phyloP scores from a whole-genome alignment of 164 flowering plant species.

The Chloranthus sessilifolius region DNA sequence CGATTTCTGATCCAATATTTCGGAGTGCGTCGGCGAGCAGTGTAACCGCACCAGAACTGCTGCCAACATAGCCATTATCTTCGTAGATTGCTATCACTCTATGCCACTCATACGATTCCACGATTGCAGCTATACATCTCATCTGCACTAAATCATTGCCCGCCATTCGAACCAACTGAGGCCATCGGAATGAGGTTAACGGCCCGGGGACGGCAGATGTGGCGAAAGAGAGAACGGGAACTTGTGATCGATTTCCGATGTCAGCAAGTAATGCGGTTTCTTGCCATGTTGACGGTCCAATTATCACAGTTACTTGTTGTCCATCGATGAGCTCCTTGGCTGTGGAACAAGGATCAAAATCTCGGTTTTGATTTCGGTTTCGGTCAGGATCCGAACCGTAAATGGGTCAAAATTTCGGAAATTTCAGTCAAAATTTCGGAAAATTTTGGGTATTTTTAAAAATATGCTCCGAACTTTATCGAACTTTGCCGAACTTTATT shows the following conservation, averaged over 20 bases:
- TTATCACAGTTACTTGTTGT: too few species aligned
- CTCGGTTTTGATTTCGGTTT: too few species aligned
- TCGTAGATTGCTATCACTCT: constrained; percentile 32
- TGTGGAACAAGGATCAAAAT: too few species aligned
- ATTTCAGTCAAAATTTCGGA: too few species aligned
- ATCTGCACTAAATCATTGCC: constrained; percentile 22
- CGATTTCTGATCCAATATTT: not conserved
- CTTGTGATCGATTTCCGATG: constrained; percentile 29
- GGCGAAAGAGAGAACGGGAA: constrained; percentile 39
- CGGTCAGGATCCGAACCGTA: too few species aligned
- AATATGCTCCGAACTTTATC: too few species aligned
- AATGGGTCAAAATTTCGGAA: too few species aligned
- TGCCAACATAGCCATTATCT: constrained; percentile 26
- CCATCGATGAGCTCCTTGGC: too few species aligned
- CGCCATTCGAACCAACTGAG: constrained; percentile 33
- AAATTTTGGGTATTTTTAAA: too few species aligned
- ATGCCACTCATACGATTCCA: constrained; percentile 21
- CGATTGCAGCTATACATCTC: constrained; percentile 28
- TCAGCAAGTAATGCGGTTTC: constrained; percentile 37
- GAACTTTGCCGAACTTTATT: too few species aligned
- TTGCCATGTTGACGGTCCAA: constrained; percentile 29
- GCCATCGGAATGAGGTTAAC: constrained; percentile 27
- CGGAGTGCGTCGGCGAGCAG: constrained; percentile 1
- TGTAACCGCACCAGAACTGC: too few species aligned
- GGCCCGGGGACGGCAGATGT: constrained; percentile 25